Base-by-base conservation (phyloP, 2,329 filamentous ascomycete species). In the Calonectria naviculata region DNA sequence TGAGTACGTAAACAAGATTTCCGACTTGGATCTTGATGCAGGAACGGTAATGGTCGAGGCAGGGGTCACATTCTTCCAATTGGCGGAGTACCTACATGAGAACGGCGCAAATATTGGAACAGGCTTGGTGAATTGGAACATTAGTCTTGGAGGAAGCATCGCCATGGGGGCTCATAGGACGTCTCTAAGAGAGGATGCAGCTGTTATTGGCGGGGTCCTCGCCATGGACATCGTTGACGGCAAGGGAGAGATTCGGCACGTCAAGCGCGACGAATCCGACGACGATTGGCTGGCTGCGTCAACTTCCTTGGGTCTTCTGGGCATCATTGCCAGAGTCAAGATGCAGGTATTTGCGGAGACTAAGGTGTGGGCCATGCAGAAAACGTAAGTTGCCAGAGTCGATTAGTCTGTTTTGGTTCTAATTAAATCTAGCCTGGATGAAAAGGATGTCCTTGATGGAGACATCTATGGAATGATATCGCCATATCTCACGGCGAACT, bases 101-200 rank as follows among this genome's bases (percentile, higher is more conserved):
- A 80, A 83, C 28, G 83, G 81, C 19, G 87, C 86, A 12, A 85
- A 83, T 28, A 84, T 88, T 49, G 87, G 87, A 21, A 87, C 87
- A 64, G 86, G 86, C 1, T 79, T 89, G 5, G 86, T 88, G 5
- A 89, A 88, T 75, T 89, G 87, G 87, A 88, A 88, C 71, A 88
- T 88, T 65, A 87, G 84, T 6, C 81, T 88, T 41, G 87, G 85
- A 0, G 87, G 87, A 17, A 85, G 84, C 44, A 83, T 88, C 5
- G 87, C 87, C 5, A 89, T 89, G 87, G 87, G 87, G 1, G 87
- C 86, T 4, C 87, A 89, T 73, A 82, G 87, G 17, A 85, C 84
- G 1, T 85, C 85, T 19, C 80, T 88, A 19, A 79, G 85, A 15
- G 86, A 88, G 72, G 83, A 87, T 31, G 86, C 86, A 5, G 87